phyloP scores from a whole-genome alignment of 331 rosid species.

The Stylosanthes scabra region DNA sequence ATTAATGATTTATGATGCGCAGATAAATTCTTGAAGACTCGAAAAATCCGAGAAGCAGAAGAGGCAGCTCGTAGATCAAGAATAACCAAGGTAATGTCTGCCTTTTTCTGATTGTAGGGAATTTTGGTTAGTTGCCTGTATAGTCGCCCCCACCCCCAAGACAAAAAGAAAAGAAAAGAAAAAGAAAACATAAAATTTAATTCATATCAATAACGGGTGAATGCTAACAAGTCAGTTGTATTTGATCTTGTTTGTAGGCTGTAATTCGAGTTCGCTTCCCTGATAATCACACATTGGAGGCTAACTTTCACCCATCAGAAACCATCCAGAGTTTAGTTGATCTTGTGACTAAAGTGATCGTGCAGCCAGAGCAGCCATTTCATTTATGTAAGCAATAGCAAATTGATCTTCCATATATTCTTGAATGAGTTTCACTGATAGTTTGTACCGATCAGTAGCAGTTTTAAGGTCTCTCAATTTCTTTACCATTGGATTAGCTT shows the following conservation, averaged over 20 bases:
- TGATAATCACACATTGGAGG: constrained; percentile 91
- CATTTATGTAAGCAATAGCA: constrained; percentile 66
- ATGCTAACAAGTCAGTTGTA: constrained; percentile 16
- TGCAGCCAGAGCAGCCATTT: constrained; percentile 74
- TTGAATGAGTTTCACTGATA: constrained; percentile 2
- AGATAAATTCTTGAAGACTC: constrained; percentile 86
- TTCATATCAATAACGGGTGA: neutral
- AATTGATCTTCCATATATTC: constrained; percentile 4
- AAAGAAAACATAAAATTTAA: constrained; percentile 2
- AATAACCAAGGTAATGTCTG: constrained; percentile 59
- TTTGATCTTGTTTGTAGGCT: constrained; percentile 58
- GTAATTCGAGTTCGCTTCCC: constrained; percentile 91
- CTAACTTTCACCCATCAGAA: constrained; percentile 82
- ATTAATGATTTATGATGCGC: constrained; percentile 4
- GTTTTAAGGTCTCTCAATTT: neutral
- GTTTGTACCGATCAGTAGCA: neutral
- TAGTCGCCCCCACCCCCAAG: neutral
- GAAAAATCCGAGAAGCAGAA: constrained; percentile 87
- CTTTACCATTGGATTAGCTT: neutral
- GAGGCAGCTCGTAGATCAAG: constrained; percentile 84
- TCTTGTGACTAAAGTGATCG: constrained; percentile 76
- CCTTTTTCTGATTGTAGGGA: neutral
- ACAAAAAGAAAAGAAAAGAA: too few species aligned
- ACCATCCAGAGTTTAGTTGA: constrained; percentile 75
- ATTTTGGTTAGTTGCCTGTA: neutral